Conservation (phyloP, 768 basidiomycete genomes). For the Pleurotus djamor region DNA sequence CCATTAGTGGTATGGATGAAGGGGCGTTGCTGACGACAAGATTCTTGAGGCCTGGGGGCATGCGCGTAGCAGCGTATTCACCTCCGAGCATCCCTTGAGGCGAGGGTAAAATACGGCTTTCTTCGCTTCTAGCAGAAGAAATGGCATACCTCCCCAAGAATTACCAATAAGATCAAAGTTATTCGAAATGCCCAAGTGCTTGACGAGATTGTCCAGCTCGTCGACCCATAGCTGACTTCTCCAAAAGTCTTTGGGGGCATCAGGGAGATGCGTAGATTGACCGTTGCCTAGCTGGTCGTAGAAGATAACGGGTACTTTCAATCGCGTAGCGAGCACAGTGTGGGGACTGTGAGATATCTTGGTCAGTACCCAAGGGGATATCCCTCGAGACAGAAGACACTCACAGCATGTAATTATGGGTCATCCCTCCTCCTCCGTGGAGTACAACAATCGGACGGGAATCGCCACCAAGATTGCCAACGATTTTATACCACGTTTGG, state of each 20-base stretch:
- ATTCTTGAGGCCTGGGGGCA: conserved; percentile 41
- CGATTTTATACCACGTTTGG: conserved; percentile 42
- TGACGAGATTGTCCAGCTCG: conserved; percentile 49
- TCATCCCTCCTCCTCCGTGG: conserved; percentile 44
- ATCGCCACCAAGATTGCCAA: conserved; percentile 33
- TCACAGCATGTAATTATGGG: conserved; percentile 11
- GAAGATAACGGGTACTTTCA: conserved; percentile 34
- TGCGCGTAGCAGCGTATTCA: conserved; percentile 32
- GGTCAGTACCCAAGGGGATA: background rate
- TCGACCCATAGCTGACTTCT: conserved; percentile 48
- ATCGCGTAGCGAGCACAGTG: background rate
- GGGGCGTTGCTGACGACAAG: conserved; percentile 45
- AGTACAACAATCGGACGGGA: conserved; percentile 34
- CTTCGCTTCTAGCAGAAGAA: background rate
- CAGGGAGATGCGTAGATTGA: conserved; percentile 38
- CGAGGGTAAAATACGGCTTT: too few relatives aligned
- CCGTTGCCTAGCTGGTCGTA: conserved; percentile 52
- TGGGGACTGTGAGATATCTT: background rate
- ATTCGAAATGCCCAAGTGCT: conserved; percentile 33
- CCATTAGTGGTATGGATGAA: conserved; percentile 21
- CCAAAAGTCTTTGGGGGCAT: conserved; percentile 38
- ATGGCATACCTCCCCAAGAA: conserved; percentile 41
- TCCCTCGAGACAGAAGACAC: background rate
- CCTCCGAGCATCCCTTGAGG: conserved; percentile 47
- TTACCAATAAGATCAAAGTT: conserved; percentile 51